Evolutionary conservation across 2,329 filamentous ascomycete genomes (phyloP), one percentile per base, ranked within the genome.

Genomic region (Claviceps sp.): DNA sequence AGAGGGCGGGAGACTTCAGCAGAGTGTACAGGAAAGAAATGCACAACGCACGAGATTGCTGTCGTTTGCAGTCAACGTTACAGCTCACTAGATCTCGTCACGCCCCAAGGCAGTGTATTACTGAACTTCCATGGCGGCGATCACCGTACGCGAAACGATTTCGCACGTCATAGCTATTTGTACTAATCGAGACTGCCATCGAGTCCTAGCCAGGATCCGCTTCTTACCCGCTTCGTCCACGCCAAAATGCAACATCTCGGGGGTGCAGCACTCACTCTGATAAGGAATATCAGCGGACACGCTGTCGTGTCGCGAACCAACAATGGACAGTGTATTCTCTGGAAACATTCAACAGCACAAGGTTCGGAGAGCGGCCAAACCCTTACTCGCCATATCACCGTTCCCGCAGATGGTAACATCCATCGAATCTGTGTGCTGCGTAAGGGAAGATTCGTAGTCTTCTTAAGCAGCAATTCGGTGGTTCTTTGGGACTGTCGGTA

Each of bases 291-390:
- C 44, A 87, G 83, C 60, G 90, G 89, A 8, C 77, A 81, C 56
- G 85, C 88, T 4, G 73, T 95, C 44, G 81, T 95, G 37, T 95
- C 90, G 6, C 78, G 88, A 50, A 95, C 90, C 0, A 76, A 81
- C 54, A 75, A 82, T 44, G 86, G 88, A 54, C 87, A 95, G 64
- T 84, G 83, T 53, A 82, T 91, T 57, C 78, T 96, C 3, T 96
- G 90, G 90, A 81, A 78, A 55, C 87, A 94, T 64, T 54, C 50
- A 7, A 30, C 37, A 14, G 30, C 39, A 11, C 46, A 46, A 8
- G 30, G 47, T 38, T 43, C 47, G 34, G 73, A 74, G 34, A 74
- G 76, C 48, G 76, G 55, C 13, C 53, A 61, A 16, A 58, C 73
- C 11, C 71, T 93, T 10, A 70, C 77, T 42, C 79, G 83, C 5